These are phyloP conservation scores for Hymenoscyphus infarciens DNA, from an alignment of 2,329 filamentous ascomycete species.

Conservation along the genomic window DNA sequence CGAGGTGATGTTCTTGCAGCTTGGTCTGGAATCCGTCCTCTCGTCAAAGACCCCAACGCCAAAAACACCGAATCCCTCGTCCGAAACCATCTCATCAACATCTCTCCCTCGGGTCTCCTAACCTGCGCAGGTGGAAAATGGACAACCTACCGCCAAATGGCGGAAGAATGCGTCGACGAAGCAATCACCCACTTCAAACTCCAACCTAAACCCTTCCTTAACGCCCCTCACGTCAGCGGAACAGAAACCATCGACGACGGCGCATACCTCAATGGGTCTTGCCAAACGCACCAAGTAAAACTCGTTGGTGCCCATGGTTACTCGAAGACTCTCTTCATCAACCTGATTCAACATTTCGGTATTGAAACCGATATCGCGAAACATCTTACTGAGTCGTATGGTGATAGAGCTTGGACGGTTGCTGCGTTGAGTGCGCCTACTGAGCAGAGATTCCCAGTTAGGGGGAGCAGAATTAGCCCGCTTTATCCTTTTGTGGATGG, in stretches of 20 bases:
- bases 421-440: constrained; percentile 76
- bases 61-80: constrained; percentile 84
- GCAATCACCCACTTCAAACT: constrained; percentile 68
- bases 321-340: constrained; percentile 90
- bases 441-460: constrained; percentile 74
- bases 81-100: constrained; percentile 78
- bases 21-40: constrained; percentile 82
- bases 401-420: constrained; percentile 89
- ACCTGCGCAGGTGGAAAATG: constrained; percentile 89
- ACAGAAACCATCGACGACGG: constrained; percentile 68
- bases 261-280: constrained; percentile 66
- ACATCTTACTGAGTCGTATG: constrained; percentile 83
- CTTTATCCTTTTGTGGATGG: constrained; percentile 91
- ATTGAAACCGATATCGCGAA: constrained; percentile 89
- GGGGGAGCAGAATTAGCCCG: constrained; percentile 65
- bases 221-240: constrained; percentile 65
- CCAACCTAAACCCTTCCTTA: constrained; percentile 50
- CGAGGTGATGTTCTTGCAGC: constrained; percentile 84
- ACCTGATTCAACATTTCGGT: constrained; percentile 88
- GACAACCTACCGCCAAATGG: constrained; percentile 93
- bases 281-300: constrained; percentile 79
- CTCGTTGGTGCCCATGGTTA: constrained; percentile 82
- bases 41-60: constrained; percentile 83
- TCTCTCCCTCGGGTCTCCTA: constrained; percentile 74
- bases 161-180: constrained; percentile 82